Evolutionary conservation across 2,329 filamentous ascomycete genomes (phyloP), one percentile per base, ranked within the genome.

Genomic region (Pezicula rhizophila): DNA sequence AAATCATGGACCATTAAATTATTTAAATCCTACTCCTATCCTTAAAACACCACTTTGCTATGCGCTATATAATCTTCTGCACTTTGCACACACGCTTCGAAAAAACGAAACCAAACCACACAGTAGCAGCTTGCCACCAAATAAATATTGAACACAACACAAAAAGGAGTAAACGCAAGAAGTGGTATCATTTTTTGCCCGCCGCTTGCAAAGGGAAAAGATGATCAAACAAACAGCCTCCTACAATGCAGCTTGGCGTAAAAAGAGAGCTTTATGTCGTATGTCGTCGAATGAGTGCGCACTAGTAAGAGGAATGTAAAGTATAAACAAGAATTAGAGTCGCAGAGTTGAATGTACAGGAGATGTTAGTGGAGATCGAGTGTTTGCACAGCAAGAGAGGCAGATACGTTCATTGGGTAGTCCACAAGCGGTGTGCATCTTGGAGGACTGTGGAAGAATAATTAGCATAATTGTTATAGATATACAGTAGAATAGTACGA

Each of bases 361-460:
- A 23, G 15, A 23, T 10, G 4, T 17, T 20, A 8, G 23, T 15
- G 38, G 12, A 40, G 17, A 40, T 40, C 5, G 35, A 20, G 8
- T 3, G 15, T 40, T 12, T 40, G 14, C 6, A 14, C 38, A 10
- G 15, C 23, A 14, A 23, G 38, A 23, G 15, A 42, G 8, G 35
- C 8, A 38, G 35, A 28, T 7, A n/a, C 18, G 18, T 15, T 55
- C 49, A 59, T 52, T 61, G 54, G 35, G 53, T 47, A 37, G 57
- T 48, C 57, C 58, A 61, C n/a, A 47, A 49, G 25, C 54, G 48
- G 35, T 63, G 60, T 42, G 60, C 52, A 34, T 63, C 60, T 52
- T 56, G 55, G 28, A 63, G 53, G 44, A 58, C 60, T 63, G 35
- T 14, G 10, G 43, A 35, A 10, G n/a, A 15, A 5, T 25, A 18